Base-by-base conservation (phyloP, 2,329 filamentous ascomycete genomes). In the Diplodia mutila region DNA sequence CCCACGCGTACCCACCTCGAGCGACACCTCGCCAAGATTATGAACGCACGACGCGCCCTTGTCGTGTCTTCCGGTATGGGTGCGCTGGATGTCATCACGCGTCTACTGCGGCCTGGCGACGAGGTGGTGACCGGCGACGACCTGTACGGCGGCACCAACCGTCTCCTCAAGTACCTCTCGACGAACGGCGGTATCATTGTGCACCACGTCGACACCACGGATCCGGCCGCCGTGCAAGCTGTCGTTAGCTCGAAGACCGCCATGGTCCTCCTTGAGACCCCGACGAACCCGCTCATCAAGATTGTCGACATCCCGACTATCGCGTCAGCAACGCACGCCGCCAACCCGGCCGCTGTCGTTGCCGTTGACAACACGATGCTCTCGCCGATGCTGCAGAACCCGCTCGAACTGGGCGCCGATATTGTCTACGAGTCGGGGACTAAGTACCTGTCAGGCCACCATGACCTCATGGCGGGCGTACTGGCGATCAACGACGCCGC, bases 361-460 rank as follows among this genome's bases (percentile, higher is more conserved):
- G 89, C 94, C 1, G 95, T 98, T 29, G 95, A 99, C 81, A 99
- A 99, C 83, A 99, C 95, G 68, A 99, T 99, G 95, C 89, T 99
- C 72, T 97, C 94, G 2, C 95, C 95, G 12, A 90, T 97, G 84
- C 89, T 99, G 8, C 90, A 90, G 75, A 98, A 97, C 81, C 95
- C 95, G 6, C 87, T 99, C 21, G 94, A 98, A 69, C 86, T 98
- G 32, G 95, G 96, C 67, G 94, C 94, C 18, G 95, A 99, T 75
- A 91, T 99, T 72, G 93, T 97, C 67, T 99, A 99, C 80, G 95
- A 99, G 82, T 97, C 92, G 29, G 95, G 95, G 67, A 99, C 95
- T 27, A 99, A 99, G 80, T 99, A 99, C 76, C 86, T 99, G 6
- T 98, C 94, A 1, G 95, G 95, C 37, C 95, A 99, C 79, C 95